These are phyloP conservation scores for Ceratobasidium sp. DNA, from an alignment of 1,284 basidiomycete genomes.

Conservation along the genomic window DNA sequence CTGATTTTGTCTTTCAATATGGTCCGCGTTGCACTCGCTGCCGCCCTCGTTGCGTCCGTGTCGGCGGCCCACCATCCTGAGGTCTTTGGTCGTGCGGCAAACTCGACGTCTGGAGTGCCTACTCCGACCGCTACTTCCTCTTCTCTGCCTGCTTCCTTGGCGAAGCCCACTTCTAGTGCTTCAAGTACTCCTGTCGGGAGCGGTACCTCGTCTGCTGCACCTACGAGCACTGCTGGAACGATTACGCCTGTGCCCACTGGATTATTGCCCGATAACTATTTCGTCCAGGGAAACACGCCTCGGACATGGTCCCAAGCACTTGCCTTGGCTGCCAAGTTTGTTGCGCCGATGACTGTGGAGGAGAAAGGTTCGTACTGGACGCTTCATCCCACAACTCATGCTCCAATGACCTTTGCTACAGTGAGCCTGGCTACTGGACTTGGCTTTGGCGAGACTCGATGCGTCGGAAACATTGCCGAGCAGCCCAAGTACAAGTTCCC, in stretches of 20 bases:
- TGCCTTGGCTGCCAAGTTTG: slow-evolving; percentile 37
- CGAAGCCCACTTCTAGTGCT: background rate
- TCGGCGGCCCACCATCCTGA: slow-evolving; percentile 25
- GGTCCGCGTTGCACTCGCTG: slow-evolving; percentile 41
- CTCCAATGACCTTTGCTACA: background rate
- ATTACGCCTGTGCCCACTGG: slow-evolving; percentile 25
- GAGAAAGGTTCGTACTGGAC: slow-evolving; percentile 21
- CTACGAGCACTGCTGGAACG: slow-evolving; percentile 4
- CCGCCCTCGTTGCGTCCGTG: slow-evolving; percentile 30
- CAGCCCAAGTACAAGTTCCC: slow-evolving; percentile 60
- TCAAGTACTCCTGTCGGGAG: background rate
- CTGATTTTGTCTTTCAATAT: slow-evolving; percentile 8
- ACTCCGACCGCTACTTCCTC: background rate
- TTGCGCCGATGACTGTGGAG: slow-evolving; percentile 32
- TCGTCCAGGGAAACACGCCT: slow-evolving; percentile 29
- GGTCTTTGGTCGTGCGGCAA: slow-evolving; percentile 20
- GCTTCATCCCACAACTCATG: background rate
- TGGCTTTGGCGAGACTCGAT: slow-evolving; percentile 26
- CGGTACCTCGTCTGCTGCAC: background rate
- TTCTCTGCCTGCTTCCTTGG: background rate
- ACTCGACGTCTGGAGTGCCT: slow-evolving; percentile 7
- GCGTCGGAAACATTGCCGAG: slow-evolving; percentile 48
- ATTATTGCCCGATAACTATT: slow-evolving; percentile 35
- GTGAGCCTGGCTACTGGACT: slow-evolving; percentile 31
- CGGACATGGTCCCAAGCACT: slow-evolving; percentile 37